Base-by-base conservation (phyloP, 306 rosid species). In the Cicer cuneatum region DNA sequence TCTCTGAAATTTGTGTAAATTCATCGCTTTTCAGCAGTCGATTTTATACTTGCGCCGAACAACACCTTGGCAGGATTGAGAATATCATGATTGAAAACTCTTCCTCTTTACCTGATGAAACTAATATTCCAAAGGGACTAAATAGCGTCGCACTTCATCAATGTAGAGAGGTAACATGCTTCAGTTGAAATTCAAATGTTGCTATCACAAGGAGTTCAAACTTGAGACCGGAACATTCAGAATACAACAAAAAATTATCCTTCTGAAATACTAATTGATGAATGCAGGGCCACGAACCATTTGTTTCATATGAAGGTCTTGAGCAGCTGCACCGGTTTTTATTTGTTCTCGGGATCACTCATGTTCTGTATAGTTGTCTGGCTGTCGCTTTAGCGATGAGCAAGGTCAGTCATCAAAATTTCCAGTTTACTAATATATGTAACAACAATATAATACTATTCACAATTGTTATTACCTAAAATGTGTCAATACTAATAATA, bases 311-410 rank as follows among this genome's bases (percentile, higher is more conserved):
- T 0, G 95, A 91, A 85, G 97, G 98, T 49, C 96, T 94, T 43
- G 96, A 88, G 83, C 97, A 91, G 89, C 92, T 94, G 51, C 98
- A 94, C 58, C 92, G 97, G 38, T 94, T 94, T 87, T 76, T 94
- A 46, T 94, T 94, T 80, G 90, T 94, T 81, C 97, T 94, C 11
- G 98, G 97, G 66, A 88, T 94, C 74, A 91, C 97, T 77, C 98
- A 91, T 87, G 93, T 91, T 81, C 77, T 94, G 51, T 94, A 91
- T 83, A 94, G 98, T 81, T 88, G 90, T 84, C 67, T 94, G 21
- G 95, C 97, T 7, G 97, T 94, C 83, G 98, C 89, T 84, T 81
- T 94, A 79, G 97, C 96, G 11, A 91, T 94, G 98, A 88, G 93
- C 90, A 93, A 93, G 98, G 89, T 83, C 58, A 64, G 83, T 70